These are phyloP conservation scores for Paramecium biaurelia DNA, from an alignment of 73 alveolate species.

Conservation along the genomic window DNA sequence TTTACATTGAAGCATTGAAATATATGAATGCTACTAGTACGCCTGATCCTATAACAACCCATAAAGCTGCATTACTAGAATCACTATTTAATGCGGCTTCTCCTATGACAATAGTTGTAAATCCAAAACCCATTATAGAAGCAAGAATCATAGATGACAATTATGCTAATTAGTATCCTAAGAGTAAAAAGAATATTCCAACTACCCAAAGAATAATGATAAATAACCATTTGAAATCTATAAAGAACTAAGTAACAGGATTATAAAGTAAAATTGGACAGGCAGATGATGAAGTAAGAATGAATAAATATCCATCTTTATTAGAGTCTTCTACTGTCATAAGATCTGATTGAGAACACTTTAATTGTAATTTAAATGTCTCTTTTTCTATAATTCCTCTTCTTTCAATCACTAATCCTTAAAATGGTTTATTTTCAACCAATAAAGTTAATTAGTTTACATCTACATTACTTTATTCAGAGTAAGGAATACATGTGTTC, in stretches of 20 bases:
- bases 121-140: background rate
- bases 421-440: background rate
- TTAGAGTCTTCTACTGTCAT: background rate
- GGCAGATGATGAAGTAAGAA: background rate
- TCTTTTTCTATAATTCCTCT: background rate
- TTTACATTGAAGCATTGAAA: background rate
- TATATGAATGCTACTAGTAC: conserved; percentile 5
- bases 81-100: conserved; percentile 39
- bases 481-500: background rate
- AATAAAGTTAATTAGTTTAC: background rate
- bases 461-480: background rate
- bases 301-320: background rate
- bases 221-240: background rate
- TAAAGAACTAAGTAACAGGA: background rate
- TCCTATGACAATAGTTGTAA: conserved; percentile 3
- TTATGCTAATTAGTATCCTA: conserved; percentile 12
- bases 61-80: background rate
- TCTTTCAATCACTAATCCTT: conserved; percentile 14
- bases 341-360: background rate
- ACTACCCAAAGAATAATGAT: background rate
- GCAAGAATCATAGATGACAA: background rate
- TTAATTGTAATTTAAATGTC: background rate
- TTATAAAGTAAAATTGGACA: conserved; percentile 12
- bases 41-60: background rate
- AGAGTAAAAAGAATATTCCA: background rate